Evolutionary conservation across 257 asterid genomes (phyloP).

Genomic region (Sherardia arvensis): DNA sequence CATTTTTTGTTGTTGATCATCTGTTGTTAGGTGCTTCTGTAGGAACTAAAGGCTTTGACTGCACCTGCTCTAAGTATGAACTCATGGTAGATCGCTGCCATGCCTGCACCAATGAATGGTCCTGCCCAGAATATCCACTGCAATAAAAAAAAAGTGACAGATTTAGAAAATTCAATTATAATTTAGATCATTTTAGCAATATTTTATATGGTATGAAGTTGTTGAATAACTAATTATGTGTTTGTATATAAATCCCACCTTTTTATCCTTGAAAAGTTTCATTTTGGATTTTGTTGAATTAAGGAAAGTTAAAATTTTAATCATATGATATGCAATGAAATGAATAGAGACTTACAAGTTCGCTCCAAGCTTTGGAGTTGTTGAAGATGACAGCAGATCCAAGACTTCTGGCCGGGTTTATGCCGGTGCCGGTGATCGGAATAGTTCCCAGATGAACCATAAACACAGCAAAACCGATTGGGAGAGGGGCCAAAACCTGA

Average conservation of each 20-base stretch:
- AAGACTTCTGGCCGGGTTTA: conserved; percentile 79
- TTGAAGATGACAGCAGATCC: conserved; percentile 72
- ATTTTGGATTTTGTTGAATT: not conserved
- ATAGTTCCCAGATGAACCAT: conserved; percentile 79
- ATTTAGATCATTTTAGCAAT: no score
- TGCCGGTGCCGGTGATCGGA: conserved; percentile 75
- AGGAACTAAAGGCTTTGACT: conserved; percentile 63
- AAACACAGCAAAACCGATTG: conserved; percentile 74
- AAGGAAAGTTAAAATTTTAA: no score
- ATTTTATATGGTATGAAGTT: no score
- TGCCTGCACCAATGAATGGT: conserved; percentile 65
- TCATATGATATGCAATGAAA: not conserved
- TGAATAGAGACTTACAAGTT: conserved; percentile 29
- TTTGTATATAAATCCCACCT: no score
- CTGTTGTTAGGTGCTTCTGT: conserved; percentile 38
- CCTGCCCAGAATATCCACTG: conserved; percentile 84
- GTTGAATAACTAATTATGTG: no score
- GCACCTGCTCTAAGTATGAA: conserved; percentile 70
- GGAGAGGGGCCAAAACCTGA: conserved; percentile 84
- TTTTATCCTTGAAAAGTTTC: not conserved
- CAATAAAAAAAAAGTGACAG: not conserved
- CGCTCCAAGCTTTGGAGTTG: conserved; percentile 46
- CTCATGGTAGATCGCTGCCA: conserved; percentile 75
- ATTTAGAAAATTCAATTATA: not conserved
- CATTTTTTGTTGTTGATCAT: not conserved